Base-by-base conservation (phyloP, 1,284 basidiomycete species). In the Flammula alnicola region DNA sequence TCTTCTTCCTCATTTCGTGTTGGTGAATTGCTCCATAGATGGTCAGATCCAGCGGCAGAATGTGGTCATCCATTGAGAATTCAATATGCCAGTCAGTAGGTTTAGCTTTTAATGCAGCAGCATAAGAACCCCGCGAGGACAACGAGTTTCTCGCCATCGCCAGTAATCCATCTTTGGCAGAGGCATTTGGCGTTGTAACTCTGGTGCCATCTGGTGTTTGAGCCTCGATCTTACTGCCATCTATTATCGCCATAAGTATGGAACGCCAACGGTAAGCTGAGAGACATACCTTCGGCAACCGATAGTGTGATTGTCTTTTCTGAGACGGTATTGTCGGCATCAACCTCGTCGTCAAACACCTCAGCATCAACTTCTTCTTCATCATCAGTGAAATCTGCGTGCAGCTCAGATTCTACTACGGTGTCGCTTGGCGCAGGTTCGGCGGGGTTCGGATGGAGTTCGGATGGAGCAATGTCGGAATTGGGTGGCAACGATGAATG, bases 71-170 rank as follows among this genome's bases (percentile, higher is more conserved):
- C 80, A 98, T 88, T 14, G 83, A 88, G 68, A 99, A 99, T 66
- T 95, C 91, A 39, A 99, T 81, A 66, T 99, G 95, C 93, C 95
- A 99, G 63, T 99, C 95, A 17, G 81, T 83, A 0, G 95, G 93
- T 63, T 93, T 91, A 1, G 93, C 76, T 72, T 96, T 98, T 55
- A 98, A 77, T 3, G 95, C 95, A 1, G 94, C 88, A 14, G 97
- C 95, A 67, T 99, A 99, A 1, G 96, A 98, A 0, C 80, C 73
- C 58, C 78, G 79, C 17, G 76, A 74, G 3, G 76, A 69, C 9
- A 77, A 70, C 0, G 80, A 70, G 42, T 65, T 64, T 44, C 73
- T 62, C 60, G 76, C 55, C 35, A 69, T 63, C 3, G 67, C 61
- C 0, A 74, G 67, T 9, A 68, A 56, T 16, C 69, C 68, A 29